Conservation (phyloP, 75 land plant species). For the Pinus tabuliformis region DNA sequence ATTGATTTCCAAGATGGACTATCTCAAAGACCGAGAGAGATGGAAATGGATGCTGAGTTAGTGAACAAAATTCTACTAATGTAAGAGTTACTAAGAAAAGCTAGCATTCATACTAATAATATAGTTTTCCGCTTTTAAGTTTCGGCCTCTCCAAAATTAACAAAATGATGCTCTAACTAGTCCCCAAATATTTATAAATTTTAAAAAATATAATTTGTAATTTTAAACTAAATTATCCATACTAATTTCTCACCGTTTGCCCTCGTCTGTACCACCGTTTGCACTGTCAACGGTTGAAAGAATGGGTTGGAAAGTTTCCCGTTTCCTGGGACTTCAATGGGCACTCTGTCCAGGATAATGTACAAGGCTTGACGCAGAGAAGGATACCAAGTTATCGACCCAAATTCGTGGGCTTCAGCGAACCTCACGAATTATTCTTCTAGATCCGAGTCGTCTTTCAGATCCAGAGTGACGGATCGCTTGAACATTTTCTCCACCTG, state of each 20-base stretch:
- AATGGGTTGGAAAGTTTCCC: background rate
- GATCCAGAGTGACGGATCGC: background rate
- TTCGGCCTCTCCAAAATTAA: too few species aligned
- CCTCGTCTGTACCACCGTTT: background rate
- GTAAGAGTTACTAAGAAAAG: too few species aligned
- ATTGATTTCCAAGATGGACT: too few species aligned
- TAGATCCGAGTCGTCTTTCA: background rate
- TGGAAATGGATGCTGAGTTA: too few species aligned
- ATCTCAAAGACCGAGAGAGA: too few species aligned
- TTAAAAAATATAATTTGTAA: too few species aligned
- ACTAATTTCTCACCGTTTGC: background rate
- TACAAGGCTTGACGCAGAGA: background rate
- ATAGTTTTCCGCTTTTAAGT: too few species aligned
- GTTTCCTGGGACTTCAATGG: conserved; percentile 1
- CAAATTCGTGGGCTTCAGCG: conserved; percentile 12
- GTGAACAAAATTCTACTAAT: too few species aligned
- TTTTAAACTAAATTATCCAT: too few species aligned
- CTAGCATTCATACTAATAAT: too few species aligned
- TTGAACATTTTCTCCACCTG: conserved; percentile 15
- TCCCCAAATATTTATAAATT: too few species aligned
- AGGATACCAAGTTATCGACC: conserved; percentile 12
- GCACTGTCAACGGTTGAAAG: background rate
- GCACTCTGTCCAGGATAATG: conserved; percentile 8
- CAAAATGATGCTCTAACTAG: too few species aligned
- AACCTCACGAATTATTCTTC: conserved; percentile 4